Base-by-base conservation (phyloP, 2,329 filamentous ascomycete genomes). In the Raffaelea ambrosiae region DNA sequence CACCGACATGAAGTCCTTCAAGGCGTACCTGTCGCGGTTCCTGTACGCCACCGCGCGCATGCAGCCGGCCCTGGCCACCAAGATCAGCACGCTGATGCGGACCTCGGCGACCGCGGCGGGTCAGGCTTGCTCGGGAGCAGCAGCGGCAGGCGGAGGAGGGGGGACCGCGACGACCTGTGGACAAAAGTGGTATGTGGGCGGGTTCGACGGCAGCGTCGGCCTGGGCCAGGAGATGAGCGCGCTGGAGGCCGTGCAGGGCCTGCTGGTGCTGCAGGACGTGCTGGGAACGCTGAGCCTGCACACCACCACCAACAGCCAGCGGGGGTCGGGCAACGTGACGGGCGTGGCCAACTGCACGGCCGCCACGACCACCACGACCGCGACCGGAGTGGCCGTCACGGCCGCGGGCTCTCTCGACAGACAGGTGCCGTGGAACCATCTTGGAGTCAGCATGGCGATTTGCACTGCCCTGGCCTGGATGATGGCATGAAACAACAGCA, bases 201-300 rank as follows among this genome's bases (percentile, higher is more conserved):
- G 68, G 2, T 81, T 70, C 51, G 81, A 84, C 56, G 72, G 70
- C 35, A 66, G 62, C 21, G 60, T 66, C 0, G 79, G 79, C 3
- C 67, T 83, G 5, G 81, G 81, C 4, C 76, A 82, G 62, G 73
- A 83, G 59, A 79, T 84, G 77, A 76, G 72, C 48, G 81, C 79
- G 1, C 69, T 84, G 44, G 81, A 84, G 63, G 70, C 72, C 1
- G 67, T 84, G 16, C 80, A 84, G 58, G 78, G 78, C 3, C 65
- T 83, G 3, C 63, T 85, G 16, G 9, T 21, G 36, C 48, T 53
- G 43, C 65, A 49, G 18, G 31, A 23, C 9, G 42, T 46, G 7
- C 19, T 18, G 5, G 33, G 29, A 20, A 33, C 41, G 11, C 5
- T 18, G 35, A 33, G 11, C 16, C 16, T 5, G 21, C 36, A 46